A percentile compares a stretch with the other conserved stretches of the same genome.
These are phyloP conservation scores for Capillidium heterosporum DNA, from an alignment of 371 early-diverging fungal species.

Conservation along the genomic window DNA sequence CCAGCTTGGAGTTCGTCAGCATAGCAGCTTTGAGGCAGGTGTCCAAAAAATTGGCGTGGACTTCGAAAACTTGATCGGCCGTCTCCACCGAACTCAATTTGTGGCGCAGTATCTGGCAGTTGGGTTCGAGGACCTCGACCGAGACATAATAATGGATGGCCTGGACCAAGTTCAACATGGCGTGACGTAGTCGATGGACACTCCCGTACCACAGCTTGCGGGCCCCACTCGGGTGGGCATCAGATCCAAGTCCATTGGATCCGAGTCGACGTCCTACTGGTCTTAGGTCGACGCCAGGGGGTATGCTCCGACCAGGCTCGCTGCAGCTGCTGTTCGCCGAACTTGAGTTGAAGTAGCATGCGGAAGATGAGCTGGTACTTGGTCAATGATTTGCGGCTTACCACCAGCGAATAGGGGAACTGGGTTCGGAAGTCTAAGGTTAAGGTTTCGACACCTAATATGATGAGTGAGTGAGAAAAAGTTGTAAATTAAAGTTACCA, in stretches of 20 bases:
- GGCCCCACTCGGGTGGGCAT: neutral
- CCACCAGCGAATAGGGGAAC: conserved; percentile 78
- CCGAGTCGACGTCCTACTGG: too few species aligned
- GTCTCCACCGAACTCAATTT: conserved; percentile 41
- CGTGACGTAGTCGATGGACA: conserved; percentile 44
- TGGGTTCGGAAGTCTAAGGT: conserved; percentile 51
- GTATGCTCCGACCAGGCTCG: conserved; percentile 47
- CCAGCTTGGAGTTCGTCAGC: conserved; percentile 60
- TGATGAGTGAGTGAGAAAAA: conserved; percentile 3
- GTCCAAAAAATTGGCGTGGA: conserved; percentile 70
- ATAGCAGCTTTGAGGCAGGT: conserved; percentile 78
- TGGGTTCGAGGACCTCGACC: conserved; percentile 79
- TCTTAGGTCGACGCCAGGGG: conserved; percentile 4
- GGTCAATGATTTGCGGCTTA: conserved; percentile 57
- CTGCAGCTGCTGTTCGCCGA: conserved; percentile 60
- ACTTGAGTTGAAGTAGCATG: conserved; percentile 66
- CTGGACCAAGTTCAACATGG: conserved; percentile 71
- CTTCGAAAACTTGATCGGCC: conserved; percentile 65
- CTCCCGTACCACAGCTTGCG: conserved; percentile 28
- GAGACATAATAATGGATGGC: conserved; percentile 71
- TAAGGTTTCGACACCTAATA: conserved; percentile 54
- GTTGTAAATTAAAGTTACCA: neutral
- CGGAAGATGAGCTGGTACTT: conserved; percentile 87
- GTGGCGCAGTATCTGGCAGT: conserved; percentile 47
- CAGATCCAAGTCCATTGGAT: too few species aligned